Conservation (phyloP, 768 basidiomycete species). For the Mycena latifolia region DNA sequence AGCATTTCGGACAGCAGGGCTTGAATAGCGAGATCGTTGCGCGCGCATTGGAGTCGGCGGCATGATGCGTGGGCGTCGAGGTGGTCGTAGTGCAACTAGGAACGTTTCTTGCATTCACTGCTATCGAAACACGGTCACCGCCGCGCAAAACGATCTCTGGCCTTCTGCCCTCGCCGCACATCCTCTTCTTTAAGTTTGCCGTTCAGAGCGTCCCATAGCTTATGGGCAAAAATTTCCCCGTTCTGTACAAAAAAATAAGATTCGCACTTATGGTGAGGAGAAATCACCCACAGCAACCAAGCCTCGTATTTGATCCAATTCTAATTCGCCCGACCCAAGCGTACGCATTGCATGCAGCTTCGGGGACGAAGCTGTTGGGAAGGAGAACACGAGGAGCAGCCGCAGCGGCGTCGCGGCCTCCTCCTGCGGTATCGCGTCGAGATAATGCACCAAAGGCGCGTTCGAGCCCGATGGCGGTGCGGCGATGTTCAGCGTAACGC, state of each 20-base stretch:
- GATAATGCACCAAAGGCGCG: conserved; percentile 71
- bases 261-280: not conserved
- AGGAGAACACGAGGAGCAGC: conserved; percentile 75
- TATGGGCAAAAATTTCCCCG: conserved; percentile 74
- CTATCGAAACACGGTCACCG: too few relatives aligned
- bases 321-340: conserved; percentile 72
- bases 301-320: conserved; percentile 57
- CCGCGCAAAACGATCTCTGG: conserved; percentile 63
- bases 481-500: conserved; percentile 84
- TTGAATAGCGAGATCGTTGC: too few relatives aligned
- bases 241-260: conserved; percentile 54
- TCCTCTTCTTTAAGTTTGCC: conserved; percentile 76
- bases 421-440: conserved; percentile 82
- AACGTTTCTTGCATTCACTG: too few relatives aligned
- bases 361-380: conserved; percentile 53
- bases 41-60: too few relatives aligned
- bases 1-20: too few relatives aligned
- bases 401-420: conserved; percentile 75
- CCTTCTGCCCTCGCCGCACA: conserved; percentile 68
- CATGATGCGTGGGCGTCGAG: too few relatives aligned
- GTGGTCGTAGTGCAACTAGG: too few relatives aligned
- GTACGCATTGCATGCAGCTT: conserved; percentile 73
- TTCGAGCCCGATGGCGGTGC: conserved; percentile 40
- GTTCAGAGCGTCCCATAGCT: conserved; percentile 69
- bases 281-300: conserved; percentile 64